Base-by-base conservation (phyloP, 2,329 filamentous ascomycete genomes). In the Albophoma yamanashiensis region DNA sequence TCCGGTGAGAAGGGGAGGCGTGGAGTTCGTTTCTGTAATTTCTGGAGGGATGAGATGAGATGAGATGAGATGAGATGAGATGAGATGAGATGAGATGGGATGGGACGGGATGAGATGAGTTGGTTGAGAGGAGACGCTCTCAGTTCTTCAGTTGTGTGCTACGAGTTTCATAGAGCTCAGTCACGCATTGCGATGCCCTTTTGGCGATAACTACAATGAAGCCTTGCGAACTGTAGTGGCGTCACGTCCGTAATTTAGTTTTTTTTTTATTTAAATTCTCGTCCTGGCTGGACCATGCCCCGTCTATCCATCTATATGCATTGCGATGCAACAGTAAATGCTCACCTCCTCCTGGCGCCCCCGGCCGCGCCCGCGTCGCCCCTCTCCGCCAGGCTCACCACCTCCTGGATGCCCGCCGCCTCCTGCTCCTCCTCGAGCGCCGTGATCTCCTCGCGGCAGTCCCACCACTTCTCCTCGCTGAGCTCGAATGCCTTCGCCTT, bases 391-490 rank as follows among this genome's bases (percentile, higher is more conserved):
- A 97, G 78, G 69, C 88, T 94, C 59, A 97, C 90, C 52, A 97
- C 91, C 77, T 97, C 94, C 20, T 92, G 90, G 73, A 97, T 97
- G 12, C 94, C 92, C 40, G 92, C 91, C 56, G 89, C 92, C 74
- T 97, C 93, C 77, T 97, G 92, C 77, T 97, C 93, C 74, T 97
- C 93, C 75, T 99, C 94, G 69, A 97, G 75, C 8, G 86, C 89
- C 59, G 87, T 89, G 65, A 99, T 89, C 76, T 97, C 93, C 77
- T 99, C 94, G 67, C 94, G 84, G 71, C 89, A 92, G 79, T 97
- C 94, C 94, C 94, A 99, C 94, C 94, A 99, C 73, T 96, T 96
- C 76, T 92, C 89, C 74, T 99, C 94, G 47, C 92, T 92, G 64
- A 91, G 82, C 70, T 91, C 88, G 72, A 97, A 99, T 1, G 92